Evolutionary conservation across 2,329 filamentous ascomycete species (phyloP).

Genomic region (Ophiostoma perfectum): DNA sequence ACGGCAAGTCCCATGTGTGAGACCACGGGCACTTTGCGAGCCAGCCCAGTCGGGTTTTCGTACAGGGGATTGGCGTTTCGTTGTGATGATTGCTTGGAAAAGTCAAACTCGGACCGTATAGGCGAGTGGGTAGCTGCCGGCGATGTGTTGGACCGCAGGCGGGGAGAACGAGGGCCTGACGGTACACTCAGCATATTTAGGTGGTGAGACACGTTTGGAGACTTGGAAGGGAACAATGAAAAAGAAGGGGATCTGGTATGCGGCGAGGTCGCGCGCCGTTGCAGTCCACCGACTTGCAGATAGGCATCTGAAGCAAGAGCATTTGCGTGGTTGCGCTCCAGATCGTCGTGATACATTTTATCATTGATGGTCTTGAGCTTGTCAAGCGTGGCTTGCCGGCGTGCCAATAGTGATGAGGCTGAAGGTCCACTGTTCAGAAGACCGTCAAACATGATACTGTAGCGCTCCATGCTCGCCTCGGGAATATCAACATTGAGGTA

Average conservation of each 20-base stretch:
- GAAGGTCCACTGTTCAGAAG: slow-evolving; percentile 45
- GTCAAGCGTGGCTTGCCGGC: slow-evolving; percentile 55
- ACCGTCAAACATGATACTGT: slow-evolving; percentile 87
- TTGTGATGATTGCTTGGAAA: background rate
- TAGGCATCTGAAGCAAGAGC: background rate
- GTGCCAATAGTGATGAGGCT: slow-evolving; percentile 44
- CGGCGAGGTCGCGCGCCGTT: slow-evolving; percentile 47
- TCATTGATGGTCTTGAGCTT: slow-evolving; percentile 52
- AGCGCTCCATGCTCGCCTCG: slow-evolving; percentile 73
- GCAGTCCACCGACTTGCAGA: slow-evolving; percentile 20
- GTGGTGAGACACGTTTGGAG: slow-evolving; percentile 25
- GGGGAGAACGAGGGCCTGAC: slow-evolving; percentile 33
- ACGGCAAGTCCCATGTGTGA: slow-evolving; percentile 12
- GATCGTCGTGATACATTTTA: slow-evolving; percentile 36
- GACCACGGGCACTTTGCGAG: background rate
- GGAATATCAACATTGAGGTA: slow-evolving; percentile 76
- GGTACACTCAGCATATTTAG: slow-evolving; percentile 25
- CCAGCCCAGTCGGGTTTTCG: slow-evolving; percentile 26
- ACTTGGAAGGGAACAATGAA: slow-evolving; percentile 41
- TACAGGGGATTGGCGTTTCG: slow-evolving; percentile 21
- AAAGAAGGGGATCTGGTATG: slow-evolving; percentile 42
- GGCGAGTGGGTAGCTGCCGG: slow-evolving; percentile 35
- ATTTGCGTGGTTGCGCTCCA: slow-evolving; percentile 1
- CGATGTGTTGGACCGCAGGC: slow-evolving; percentile 50
- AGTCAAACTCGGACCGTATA: slow-evolving; percentile 5